Evolutionary conservation across 2,329 filamentous ascomycete species (phyloP), one percentile per base, ranked within the genome.

Genomic region (Verticillium albo-atrum): DNA sequence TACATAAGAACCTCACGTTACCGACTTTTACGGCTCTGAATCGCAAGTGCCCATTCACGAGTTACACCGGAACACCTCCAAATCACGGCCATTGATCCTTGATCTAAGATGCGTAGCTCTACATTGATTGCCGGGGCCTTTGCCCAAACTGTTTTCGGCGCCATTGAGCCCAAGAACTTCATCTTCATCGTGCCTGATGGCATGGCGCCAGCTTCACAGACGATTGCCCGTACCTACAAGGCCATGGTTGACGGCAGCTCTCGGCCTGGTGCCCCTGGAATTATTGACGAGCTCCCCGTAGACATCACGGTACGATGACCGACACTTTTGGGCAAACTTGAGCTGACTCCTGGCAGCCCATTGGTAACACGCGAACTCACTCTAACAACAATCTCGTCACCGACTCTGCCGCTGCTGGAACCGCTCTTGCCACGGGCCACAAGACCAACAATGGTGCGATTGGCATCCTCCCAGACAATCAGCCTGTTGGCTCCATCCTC

Each of bases 371-470:
- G 26, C 62, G 64, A 27, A 68, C 68, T 20, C 64, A 64, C 50
- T 64, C 68, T 3, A 65, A 57, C 59, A 67, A 75, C 63, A 73
- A 71, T 23, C 63, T 75, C 2, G 69, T 76, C 35, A 75, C 74
- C 9, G 74, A 75, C 58, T 75, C 73, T 23, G 71, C 71, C 10
- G 72, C 72, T 25, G 69, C 71, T 51, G 73, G 71, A 5, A 75
- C 74, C 25, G 72, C 74, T 5, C 71, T 75, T 57, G 72, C 70
- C 6, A 69, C 69, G n/a, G 74, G 74, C 12, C 64, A 70, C 61
- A 75, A 75, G 61, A 71, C 72, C 12, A 68, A 70, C 57, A 75
- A 75, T 52, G 67, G 71, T 28, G 70, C 69, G n/a, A 67, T 76
- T 54, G 72, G 65, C 15, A 67, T 75, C 3, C 61, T 69, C 55